Evolutionary conservation across 352 stramenopile species (phyloP).

Genomic region (Hyaloperonospora arabidopsidis): DNA sequence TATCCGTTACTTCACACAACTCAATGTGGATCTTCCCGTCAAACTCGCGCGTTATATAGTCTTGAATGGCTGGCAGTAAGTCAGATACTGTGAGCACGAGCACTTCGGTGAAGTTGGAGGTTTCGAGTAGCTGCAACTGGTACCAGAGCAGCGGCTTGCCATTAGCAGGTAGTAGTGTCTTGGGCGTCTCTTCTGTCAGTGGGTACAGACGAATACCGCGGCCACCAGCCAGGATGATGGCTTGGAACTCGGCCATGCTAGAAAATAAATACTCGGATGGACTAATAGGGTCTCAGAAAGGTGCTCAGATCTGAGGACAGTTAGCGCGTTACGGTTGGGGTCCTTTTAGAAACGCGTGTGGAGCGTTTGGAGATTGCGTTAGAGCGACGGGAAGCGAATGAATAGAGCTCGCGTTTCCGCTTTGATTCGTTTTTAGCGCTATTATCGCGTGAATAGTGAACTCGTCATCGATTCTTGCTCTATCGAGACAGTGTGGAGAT

Average conservation of each 20-base stretch:
- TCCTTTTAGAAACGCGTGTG: too few species aligned
- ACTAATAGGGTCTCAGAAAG: too few species aligned
- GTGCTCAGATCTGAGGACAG: not conserved
- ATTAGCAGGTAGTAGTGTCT: constrained; percentile 58
- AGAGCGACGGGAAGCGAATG: too few species aligned
- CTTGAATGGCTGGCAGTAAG: constrained; percentile 57
- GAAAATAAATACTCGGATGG: not conserved
- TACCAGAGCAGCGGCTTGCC: constrained; percentile 71
- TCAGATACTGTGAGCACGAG: constrained; percentile 57
- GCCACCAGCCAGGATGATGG: constrained; percentile 72
- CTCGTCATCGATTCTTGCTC: too few species aligned
- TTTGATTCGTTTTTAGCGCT: too few species aligned
- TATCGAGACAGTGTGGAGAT: too few species aligned
- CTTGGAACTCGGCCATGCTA: constrained; percentile 76
- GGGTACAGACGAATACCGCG: constrained; percentile 74
- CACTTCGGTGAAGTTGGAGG: constrained; percentile 68
- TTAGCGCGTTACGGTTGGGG: not conserved
- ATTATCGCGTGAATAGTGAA: too few species aligned
- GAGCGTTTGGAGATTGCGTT: too few species aligned
- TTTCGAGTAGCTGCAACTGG: constrained; percentile 73
- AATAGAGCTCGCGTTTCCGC: too few species aligned
- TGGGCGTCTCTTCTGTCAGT: constrained; percentile 70
- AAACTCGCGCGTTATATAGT: constrained; percentile 72
- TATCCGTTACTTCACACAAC: constrained; percentile 62
- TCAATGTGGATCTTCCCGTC: constrained; percentile 77